Percentiles rank a stretch among this genome's conserved stretches.
These are phyloP conservation scores for Naganishia friedmannii DNA, from an alignment of 768 basidiomycete species.

Conservation along the genomic window DNA sequence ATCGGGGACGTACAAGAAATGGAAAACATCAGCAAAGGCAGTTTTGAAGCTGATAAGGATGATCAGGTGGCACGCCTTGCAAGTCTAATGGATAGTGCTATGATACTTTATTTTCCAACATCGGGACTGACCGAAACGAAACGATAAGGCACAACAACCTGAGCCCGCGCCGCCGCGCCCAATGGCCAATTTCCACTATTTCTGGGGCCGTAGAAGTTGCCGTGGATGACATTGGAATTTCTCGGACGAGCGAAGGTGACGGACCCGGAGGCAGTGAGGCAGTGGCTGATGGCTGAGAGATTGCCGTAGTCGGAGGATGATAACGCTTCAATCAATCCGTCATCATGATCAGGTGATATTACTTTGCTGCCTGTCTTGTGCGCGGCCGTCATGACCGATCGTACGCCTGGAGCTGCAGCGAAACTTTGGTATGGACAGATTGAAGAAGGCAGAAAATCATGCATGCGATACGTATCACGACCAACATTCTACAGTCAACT, in stretches of 20 bases:
- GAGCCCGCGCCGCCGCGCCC: too few relatives aligned
- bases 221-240: not conserved
- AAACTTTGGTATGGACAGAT: not conserved
- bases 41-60: not conserved
- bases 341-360: constrained; percentile 12
- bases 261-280: not conserved
- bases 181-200: constrained; percentile 1
- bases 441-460: not conserved
- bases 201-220: not conserved
- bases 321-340: not conserved
- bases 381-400: constrained; percentile 21
- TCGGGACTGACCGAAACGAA: constrained; percentile 1
- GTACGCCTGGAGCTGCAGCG: not conserved
- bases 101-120: constrained; percentile 7
- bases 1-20: constrained; percentile 1
- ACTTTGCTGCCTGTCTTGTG: not conserved
- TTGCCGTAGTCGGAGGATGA: constrained; percentile 9
- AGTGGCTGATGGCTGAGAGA: not conserved
- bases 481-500: not conserved
- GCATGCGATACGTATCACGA: not conserved
- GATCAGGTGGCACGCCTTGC: not conserved
- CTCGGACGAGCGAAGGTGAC: too few relatives aligned
- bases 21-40: constrained; percentile 6
- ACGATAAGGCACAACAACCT: constrained; percentile 3
- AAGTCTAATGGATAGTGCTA: not conserved